Evolutionary conservation across 495 filamentous ascomycete species (phyloP), one percentile per base, ranked within the genome.

Genomic region (Aspergillus funiculosus): DNA sequence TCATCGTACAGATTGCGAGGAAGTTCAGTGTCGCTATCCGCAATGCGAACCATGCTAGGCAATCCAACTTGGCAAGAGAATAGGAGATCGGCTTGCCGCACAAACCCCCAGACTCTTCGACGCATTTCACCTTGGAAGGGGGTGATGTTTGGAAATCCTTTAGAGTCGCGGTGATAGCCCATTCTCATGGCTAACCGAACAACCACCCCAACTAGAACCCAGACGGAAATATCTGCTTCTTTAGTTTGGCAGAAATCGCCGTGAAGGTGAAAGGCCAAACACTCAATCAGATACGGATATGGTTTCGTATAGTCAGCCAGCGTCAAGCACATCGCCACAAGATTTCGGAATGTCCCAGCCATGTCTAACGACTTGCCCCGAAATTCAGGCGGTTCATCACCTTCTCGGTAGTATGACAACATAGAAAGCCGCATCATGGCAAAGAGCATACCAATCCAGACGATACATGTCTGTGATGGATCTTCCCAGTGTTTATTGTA

Each of bases 1-100:
- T 96, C 91, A 58, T 99, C 92, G 58, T 88, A 91, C 18, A 96
- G 72, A 61, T 97, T 99, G 50, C 84, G 77, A 11, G 92, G 92
- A 25, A 95, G 63, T 43, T 86, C 79, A 0, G 87, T 86, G 57
- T 99, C 94, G 46, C 79, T 89, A 60, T 95, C 88, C 7, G 81
- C 73, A 11, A 78, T 69, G 43, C 88, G 80, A 13, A 95, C 81
- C 84, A 95, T 95, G 40, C 76, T 80, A n/a, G 92, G 92, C 28
- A 97, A 64, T 5, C 89, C 90, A 39, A 88, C 72, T 65, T 94
- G 91, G 51, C 91, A 94, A 1, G 94, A 96, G 60, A 95, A 90
- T 13, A 94, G 64, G 1, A 92, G 72, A 60, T 99, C 92, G 37
- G 81, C 74, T 54, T 85, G 80, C 31, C 86, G 76, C 13, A 99